Percentiles rank a stretch among this genome's conserved stretches.
Conservation (phyloP, 192 early-diverging fungal species). For the Powellomyces hirtus region DNA sequence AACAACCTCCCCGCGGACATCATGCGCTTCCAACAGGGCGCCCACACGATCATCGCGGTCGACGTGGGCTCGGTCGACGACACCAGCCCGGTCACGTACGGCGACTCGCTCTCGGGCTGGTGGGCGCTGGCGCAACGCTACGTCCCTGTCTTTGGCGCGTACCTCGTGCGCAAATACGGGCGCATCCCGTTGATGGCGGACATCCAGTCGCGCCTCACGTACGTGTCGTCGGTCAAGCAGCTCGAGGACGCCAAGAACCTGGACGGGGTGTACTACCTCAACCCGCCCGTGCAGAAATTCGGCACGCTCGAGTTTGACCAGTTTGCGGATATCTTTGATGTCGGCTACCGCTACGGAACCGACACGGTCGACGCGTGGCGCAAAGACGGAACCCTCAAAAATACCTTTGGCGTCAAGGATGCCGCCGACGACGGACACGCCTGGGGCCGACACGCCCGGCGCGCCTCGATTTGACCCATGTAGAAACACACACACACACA, state of each 20-base stretch:
- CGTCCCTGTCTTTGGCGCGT: conserved; percentile 64
- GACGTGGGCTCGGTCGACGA: conserved; percentile 93
- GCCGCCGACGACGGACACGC: neutral
- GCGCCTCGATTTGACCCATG: conserved; percentile 21
- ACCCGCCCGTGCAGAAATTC: conserved; percentile 82
- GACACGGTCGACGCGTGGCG: conserved; percentile 80
- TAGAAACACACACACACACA: too few relatives aligned
- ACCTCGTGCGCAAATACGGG: conserved; percentile 38
- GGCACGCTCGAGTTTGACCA: conserved; percentile 90
- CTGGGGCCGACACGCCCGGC: conserved; percentile 15
- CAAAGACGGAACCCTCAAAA: conserved; percentile 63
- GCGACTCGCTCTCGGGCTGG: conserved; percentile 91
- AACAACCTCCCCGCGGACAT: conserved; percentile 94
- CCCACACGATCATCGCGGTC: conserved; percentile 88
- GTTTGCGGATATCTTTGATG: conserved; percentile 81
- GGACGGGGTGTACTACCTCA: conserved; percentile 75
- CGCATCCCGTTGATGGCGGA: conserved; percentile 89
- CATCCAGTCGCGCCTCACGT: conserved; percentile 90
- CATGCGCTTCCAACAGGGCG: conserved; percentile 65
- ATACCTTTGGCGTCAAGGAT: conserved; percentile 44
- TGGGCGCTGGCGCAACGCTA: conserved; percentile 76
- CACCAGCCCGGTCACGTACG: conserved; percentile 86
- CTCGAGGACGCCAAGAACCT: conserved; percentile 86
- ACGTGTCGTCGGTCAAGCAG: conserved; percentile 79
- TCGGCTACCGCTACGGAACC: conserved; percentile 82